These are phyloP conservation scores for Elsinoe fawcettii DNA, from an alignment of 2,329 filamentous ascomycete species.

Conservation along the genomic window DNA sequence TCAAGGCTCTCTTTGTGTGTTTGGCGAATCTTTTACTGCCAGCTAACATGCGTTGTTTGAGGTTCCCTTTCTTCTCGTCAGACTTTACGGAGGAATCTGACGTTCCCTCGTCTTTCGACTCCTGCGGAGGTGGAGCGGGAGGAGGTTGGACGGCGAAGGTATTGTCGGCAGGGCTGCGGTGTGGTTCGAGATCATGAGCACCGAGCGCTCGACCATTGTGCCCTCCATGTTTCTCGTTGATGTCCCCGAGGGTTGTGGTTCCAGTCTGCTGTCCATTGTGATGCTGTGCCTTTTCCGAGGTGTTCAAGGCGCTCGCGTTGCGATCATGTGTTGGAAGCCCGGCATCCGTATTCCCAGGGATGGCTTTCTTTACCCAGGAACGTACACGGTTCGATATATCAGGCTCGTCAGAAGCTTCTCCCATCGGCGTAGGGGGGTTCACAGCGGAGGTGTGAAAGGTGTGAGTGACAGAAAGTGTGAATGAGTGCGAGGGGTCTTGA, in stretches of 20 bases:
- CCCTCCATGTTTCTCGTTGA: constrained; percentile 24
- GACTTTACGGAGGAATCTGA: constrained; percentile 46
- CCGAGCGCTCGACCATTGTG: constrained; percentile 18
- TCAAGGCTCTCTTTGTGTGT: constrained; percentile 51
- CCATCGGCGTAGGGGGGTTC: constrained; percentile 38
- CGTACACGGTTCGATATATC: constrained; percentile 45
- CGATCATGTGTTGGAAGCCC: constrained; percentile 25
- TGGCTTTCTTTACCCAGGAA: constrained; percentile 42
- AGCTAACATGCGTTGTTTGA: constrained; percentile 44
- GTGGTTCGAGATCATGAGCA: constrained; percentile 16
- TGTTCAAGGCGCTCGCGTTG: constrained; percentile 26
- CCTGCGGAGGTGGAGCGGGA: constrained; percentile 34
- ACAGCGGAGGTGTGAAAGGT: constrained; percentile 16
- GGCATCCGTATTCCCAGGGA: constrained; percentile 26
- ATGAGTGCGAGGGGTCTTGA: background rate
- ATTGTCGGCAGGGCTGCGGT: constrained; percentile 26
- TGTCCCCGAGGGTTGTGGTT: constrained; percentile 21
- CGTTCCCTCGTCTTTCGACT: constrained; percentile 44
- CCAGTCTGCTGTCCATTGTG: constrained; percentile 23
- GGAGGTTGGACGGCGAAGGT: constrained; percentile 25
- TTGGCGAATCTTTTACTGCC: constrained; percentile 47
- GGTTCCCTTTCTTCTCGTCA: constrained; percentile 33
- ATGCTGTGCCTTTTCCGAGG: constrained; percentile 20
- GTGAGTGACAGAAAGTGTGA: constrained; percentile 10
- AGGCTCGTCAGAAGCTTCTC: constrained; percentile 47